These are phyloP conservation scores for Trichoderma arundinaceum DNA, from an alignment of 2,329 filamentous ascomycete species.

Conservation along the genomic window DNA sequence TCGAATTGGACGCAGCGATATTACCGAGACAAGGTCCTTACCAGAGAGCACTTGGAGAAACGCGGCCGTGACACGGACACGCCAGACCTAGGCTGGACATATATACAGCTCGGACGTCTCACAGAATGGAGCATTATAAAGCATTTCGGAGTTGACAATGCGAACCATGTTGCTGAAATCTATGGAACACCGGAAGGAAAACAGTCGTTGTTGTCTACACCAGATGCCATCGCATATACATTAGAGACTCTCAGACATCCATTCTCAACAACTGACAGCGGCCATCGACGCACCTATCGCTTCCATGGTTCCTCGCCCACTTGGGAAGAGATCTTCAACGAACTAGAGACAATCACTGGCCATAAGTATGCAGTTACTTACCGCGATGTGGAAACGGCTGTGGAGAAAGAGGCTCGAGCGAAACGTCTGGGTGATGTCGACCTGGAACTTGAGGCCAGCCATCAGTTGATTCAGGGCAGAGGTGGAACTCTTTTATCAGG, in stretches of 20 bases:
- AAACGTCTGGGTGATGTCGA: background rate
- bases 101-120: constrained; percentile 17
- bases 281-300: constrained; percentile 6
- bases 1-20: constrained; percentile 25
- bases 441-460: constrained; percentile 11
- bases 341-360: background rate
- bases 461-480: constrained; percentile 22
- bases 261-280: background rate
- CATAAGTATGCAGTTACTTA: constrained; percentile 9
- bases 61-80: constrained; percentile 4
- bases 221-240: constrained; percentile 9
- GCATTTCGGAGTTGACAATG: constrained; percentile 19
- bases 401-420: constrained; percentile 12
- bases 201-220: background rate
- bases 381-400: constrained; percentile 1
- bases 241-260: background rate
- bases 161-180: constrained; percentile 1
- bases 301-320: constrained; percentile 13
- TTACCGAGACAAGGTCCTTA: constrained; percentile 17
- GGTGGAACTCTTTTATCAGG: constrained; percentile 11
- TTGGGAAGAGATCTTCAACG: background rate
- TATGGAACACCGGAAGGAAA: constrained; percentile 7
- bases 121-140: constrained; percentile 16
- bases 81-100: constrained; percentile 19
- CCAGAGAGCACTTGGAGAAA: constrained; percentile 16